Percentiles rank a stretch among this genome's conserved stretches.
phyloP scores from a whole-genome alignment of 805 yeast species.

The Blastobotrys mokoenaii region DNA sequence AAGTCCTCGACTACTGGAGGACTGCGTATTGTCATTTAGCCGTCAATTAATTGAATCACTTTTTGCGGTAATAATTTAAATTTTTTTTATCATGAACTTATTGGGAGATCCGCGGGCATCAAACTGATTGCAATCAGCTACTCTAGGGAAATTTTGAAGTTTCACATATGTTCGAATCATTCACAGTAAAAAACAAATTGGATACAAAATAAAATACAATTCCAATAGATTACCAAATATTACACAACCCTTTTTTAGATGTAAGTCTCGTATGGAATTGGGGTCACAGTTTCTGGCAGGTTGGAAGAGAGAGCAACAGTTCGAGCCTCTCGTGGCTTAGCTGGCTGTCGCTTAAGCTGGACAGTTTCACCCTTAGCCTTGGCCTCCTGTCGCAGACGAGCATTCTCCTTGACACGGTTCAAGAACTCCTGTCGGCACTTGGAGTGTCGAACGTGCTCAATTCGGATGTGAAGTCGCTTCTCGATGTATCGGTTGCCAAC shows the following conservation, averaged over 20 bases:
- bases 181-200: too few species aligned
- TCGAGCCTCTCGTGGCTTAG: conserved; percentile 90
- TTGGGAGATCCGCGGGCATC: too few species aligned
- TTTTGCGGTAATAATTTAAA: too few species aligned
- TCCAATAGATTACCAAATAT: background rate
- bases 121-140: too few species aligned
- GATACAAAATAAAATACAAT: too few species aligned
- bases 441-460: conserved; percentile 99
- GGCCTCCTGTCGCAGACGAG: conserved; percentile 88
- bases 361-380: conserved; percentile 88
- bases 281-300: conserved; percentile 95
- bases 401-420: conserved; percentile 96
- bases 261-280: conserved; percentile 99
- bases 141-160: too few species aligned
- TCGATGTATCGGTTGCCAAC: conserved; percentile 98
- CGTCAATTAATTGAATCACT: too few species aligned
- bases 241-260: conserved; percentile 48
- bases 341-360: conserved; percentile 97
- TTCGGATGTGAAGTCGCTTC: conserved; percentile 97
- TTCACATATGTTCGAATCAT: too few species aligned
- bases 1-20: conserved; percentile 14
- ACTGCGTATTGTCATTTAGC: background rate
- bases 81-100: too few species aligned
- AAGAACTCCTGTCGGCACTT: conserved; percentile 99
- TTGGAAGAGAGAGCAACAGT: conserved; percentile 72